phyloP scores from a whole-genome alignment of 176 grass and related monocot species.

The Eremochloa ophiuroides region DNA sequence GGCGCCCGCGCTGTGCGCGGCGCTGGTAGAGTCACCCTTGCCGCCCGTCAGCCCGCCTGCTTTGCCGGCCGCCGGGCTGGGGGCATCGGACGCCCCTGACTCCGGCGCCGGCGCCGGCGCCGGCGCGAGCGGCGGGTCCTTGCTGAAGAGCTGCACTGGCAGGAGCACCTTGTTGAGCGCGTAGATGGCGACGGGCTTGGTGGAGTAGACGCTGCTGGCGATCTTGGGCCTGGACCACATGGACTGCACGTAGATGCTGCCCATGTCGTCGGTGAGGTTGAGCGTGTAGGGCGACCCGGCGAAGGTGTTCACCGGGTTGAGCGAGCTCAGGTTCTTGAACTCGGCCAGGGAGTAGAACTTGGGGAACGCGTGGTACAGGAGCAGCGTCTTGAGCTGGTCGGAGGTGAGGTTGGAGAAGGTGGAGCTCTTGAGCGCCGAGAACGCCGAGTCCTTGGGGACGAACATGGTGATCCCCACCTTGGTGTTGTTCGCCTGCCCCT shows the following conservation, averaged over 20 bases:
- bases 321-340: conserved; percentile 69
- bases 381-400: conserved; percentile 72
- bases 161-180: conserved; percentile 72
- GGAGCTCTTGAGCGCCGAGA: conserved; percentile 56
- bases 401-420: conserved; percentile 81
- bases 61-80: conserved; percentile 28
- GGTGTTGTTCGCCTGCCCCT: conserved; percentile 75
- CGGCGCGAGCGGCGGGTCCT: conserved; percentile 71
- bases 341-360: conserved; percentile 74
- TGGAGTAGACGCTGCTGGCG: conserved; percentile 77
- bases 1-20: neutral
- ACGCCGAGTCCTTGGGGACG: conserved; percentile 79
- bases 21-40: conserved; percentile 27
- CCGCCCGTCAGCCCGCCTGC: neutral
- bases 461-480: conserved; percentile 85
- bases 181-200: conserved; percentile 70
- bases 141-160: conserved; percentile 76
- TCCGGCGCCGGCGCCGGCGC: conserved; percentile 58
- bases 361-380: conserved; percentile 85
- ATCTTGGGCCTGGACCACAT: conserved; percentile 79
- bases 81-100: conserved; percentile 51
- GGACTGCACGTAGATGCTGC: conserved; percentile 59
- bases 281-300: conserved; percentile 70
- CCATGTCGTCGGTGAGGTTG: conserved; percentile 69
- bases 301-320: conserved; percentile 86